These are phyloP conservation scores for Zoysia pacifica DNA, from an alignment of 176 grass and related monocot genomes.

Conservation along the genomic window DNA sequence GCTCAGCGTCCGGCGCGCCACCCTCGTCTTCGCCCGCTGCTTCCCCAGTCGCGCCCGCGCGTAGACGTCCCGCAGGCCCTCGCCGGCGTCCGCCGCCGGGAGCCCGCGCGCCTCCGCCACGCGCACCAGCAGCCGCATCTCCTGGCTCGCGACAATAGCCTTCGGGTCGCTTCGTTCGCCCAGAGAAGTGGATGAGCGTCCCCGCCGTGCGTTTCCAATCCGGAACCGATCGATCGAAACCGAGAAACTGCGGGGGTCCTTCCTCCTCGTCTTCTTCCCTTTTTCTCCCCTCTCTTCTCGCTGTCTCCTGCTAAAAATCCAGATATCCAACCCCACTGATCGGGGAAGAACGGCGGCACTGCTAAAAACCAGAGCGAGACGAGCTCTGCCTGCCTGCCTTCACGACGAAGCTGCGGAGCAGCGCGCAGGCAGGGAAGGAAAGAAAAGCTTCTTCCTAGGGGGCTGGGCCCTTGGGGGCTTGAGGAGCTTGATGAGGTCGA, in stretches of 20 bases:
- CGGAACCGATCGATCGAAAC: background rate
- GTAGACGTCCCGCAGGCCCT: conserved; percentile 67
- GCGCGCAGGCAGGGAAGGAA: background rate
- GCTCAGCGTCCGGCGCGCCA: conserved; percentile 51
- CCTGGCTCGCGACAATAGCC: background rate
- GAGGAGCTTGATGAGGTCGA: background rate
- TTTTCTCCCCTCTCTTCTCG: no score
- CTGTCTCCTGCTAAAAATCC: background rate
- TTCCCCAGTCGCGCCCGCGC: conserved; percentile 71
- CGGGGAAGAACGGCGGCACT: background rate
- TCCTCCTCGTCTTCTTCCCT: background rate
- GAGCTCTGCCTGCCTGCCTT: background rate
- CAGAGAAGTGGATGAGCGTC: conserved; percentile 19
- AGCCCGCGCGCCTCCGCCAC: conserved; percentile 74
- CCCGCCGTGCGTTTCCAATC: background rate
- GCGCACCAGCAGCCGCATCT: conserved; percentile 82
- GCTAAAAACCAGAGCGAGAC: background rate
- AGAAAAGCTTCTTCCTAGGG: background rate
- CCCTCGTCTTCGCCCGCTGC: conserved; percentile 73
- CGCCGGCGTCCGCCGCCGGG: conserved; percentile 55
- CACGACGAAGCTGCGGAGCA: background rate
- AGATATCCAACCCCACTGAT: background rate
- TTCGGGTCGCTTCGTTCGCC: background rate
- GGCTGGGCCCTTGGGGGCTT: background rate
- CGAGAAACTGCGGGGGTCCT: background rate